Conservation (phyloP, 345 rosid species). For the Boechera retrofracta region DNA sequence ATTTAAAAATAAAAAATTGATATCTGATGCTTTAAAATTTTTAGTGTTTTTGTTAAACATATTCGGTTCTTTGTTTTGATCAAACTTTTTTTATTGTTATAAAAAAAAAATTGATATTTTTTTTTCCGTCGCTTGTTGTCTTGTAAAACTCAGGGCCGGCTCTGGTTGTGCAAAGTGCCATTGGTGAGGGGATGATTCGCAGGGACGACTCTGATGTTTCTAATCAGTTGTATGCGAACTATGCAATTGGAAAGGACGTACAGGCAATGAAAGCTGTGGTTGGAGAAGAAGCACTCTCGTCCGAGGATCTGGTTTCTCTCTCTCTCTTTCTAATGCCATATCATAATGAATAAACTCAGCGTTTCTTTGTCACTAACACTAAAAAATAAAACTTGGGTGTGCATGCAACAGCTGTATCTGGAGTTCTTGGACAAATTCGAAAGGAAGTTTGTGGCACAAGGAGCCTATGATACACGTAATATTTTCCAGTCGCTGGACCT, state of each 20-base stretch:
- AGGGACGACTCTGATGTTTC: constrained; percentile 91
- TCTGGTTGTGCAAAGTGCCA: constrained; percentile 70
- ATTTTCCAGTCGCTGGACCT: constrained; percentile 84
- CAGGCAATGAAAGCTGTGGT: constrained; percentile 99
- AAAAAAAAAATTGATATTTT: too few relatives aligned
- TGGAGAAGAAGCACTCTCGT: constrained; percentile 99
- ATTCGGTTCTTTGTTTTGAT: too few relatives aligned
- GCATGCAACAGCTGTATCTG: not conserved
- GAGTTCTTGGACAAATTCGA: not conserved
- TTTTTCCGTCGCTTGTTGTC: too few relatives aligned
- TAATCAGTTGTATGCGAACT: constrained; percentile 93
- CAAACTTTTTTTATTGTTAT: too few relatives aligned
- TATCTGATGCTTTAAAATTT: too few relatives aligned
- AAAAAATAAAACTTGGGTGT: not conserved
- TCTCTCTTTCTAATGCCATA: too few relatives aligned
- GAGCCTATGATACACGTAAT: constrained; percentile 86
- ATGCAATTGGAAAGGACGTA: constrained; percentile 95
- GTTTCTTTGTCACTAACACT: not conserved
- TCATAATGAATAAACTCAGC: not conserved
- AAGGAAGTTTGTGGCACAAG: constrained; percentile 76
- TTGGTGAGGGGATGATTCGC: constrained; percentile 95
- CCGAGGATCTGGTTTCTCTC: constrained; percentile 81
- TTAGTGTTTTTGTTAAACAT: too few relatives aligned
- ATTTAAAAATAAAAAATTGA: too few relatives aligned
- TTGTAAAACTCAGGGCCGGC: too few relatives aligned